Conservation (phyloP, 345 rosid species). For the Eucalyptus marginata region DNA sequence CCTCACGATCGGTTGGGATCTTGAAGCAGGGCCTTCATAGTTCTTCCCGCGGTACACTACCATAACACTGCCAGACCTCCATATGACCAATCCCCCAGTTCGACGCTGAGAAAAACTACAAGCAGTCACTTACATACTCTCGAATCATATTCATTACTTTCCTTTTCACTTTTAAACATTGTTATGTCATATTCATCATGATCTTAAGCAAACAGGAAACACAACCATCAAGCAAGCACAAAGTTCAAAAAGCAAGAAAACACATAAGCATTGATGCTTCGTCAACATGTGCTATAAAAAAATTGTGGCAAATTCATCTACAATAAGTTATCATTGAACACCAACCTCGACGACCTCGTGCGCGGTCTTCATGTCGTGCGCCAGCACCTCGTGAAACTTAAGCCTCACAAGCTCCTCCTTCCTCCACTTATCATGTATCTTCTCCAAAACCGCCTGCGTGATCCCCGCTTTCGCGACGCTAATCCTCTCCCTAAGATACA, state of each 20-base stretch:
- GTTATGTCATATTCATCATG: background rate
- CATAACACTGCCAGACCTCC: conserved; percentile 99
- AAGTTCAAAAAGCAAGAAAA: background rate
- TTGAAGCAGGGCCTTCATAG: conserved; percentile 57
- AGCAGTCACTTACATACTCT: conserved; percentile 8
- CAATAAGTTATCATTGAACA: background rate
- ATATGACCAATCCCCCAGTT: conserved; percentile 87
- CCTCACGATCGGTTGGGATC: conserved; percentile 13
- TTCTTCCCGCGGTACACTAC: conserved; percentile 77
- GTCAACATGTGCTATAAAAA: background rate
- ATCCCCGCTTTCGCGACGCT: conserved; percentile 85
- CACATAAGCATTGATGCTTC: background rate
- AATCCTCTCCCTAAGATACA: conserved; percentile 70
- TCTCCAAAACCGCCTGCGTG: conserved; percentile 69
- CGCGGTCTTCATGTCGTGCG: conserved; percentile 88
- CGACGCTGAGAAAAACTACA: conserved; percentile 70
- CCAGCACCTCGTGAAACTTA: conserved; percentile 91
- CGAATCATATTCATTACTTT: background rate
- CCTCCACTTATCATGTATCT: conserved; percentile 91
- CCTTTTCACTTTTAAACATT: background rate
- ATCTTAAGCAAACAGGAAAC: background rate
- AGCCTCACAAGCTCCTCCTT: conserved; percentile 88
- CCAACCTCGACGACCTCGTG: conserved; percentile 91
- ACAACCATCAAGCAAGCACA: background rate
- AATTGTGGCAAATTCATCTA: background rate